Evolutionary conservation across 108 stramenopile genomes (phyloP).

Genomic region (Cyclotella choctawhatcheeana): DNA sequence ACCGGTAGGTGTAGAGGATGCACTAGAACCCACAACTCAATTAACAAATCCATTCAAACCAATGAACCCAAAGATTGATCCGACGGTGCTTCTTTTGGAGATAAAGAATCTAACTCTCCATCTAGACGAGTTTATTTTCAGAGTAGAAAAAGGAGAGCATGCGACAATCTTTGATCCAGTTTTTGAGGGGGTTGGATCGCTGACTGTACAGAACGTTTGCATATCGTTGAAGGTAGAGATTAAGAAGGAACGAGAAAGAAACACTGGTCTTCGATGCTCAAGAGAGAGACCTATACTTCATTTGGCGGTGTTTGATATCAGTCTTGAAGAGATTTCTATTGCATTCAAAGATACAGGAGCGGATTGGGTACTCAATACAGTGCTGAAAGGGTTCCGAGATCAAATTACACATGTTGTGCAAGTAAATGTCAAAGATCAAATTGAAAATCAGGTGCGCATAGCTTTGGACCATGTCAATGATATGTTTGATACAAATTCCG

Average conservation of each 20-base stretch:
- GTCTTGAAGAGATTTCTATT: constrained; percentile 70
- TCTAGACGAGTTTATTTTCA: constrained; percentile 72
- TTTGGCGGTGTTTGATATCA: constrained; percentile 64
- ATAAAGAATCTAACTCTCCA: constrained; percentile 77
- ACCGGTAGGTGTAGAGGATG: neutral
- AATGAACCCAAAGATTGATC: constrained; percentile 76
- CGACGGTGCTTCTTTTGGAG: constrained; percentile 78
- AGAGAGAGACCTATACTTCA: constrained; percentile 63
- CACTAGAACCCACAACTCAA: neutral
- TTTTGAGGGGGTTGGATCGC: constrained; percentile 73
- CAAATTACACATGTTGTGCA: constrained; percentile 72
- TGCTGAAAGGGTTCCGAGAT: constrained; percentile 73
- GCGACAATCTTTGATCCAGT: constrained; percentile 83
- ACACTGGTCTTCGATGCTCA: constrained; percentile 27
- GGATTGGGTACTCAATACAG: constrained; percentile 83
- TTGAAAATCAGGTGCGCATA: constrained; percentile 59
- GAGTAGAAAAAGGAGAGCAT: constrained; percentile 73
- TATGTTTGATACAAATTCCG: constrained; percentile 74
- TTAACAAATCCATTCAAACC: constrained; percentile 26
- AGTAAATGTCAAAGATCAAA: constrained; percentile 75
- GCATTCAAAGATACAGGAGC: constrained; percentile 81
- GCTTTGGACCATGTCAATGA: constrained; percentile 74
- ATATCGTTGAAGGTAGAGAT: constrained; percentile 78
- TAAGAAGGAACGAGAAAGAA: constrained; percentile 57
- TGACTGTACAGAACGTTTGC: constrained; percentile 75